A percentile compares a stretch with the other conserved stretches of the same genome.
These are phyloP conservation scores for Hypericum perforatum DNA, from an alignment of 345 rosid species.

Conservation along the genomic window DNA sequence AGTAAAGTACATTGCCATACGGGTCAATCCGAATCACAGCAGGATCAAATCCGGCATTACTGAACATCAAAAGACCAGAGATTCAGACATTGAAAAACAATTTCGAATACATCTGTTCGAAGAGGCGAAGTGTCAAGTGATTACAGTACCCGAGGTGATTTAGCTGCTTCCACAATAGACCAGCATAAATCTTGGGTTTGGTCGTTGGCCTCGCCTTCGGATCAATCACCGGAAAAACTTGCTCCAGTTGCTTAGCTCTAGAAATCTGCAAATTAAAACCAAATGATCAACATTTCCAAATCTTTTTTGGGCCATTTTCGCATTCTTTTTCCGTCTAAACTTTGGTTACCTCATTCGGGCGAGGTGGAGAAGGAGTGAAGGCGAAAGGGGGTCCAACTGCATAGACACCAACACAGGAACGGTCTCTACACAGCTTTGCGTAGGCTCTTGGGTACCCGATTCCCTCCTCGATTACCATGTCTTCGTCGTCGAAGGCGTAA, in stretches of 20 bases:
- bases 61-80: conserved; percentile 10
- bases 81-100: no score
- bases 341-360: conserved; percentile 43
- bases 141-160: conserved; percentile 59
- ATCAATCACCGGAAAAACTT: conserved; percentile 57
- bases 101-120: no score
- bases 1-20: conserved; percentile 80
- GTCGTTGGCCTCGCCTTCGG: conserved; percentile 61
- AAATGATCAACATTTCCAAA: no score
- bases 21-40: conserved; percentile 73
- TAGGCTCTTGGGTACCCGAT: conserved; percentile 76
- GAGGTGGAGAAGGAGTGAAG: conserved; percentile 51
- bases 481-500: conserved; percentile 39
- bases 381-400: conserved; percentile 65
- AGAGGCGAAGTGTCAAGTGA: no score
- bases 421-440: conserved; percentile 55
- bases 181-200: conserved; percentile 54
- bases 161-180: conserved; percentile 86
- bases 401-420: conserved; percentile 22
- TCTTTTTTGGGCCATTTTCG: no score
- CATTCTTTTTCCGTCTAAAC: neutral
- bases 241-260: conserved; percentile 42
- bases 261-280: conserved; percentile 23
- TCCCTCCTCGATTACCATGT: conserved; percentile 48
- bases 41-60: conserved; percentile 96